Evolutionary conservation across 139 green algal genomes (phyloP).

Genomic region (Desmodesmus armatus): DNA sequence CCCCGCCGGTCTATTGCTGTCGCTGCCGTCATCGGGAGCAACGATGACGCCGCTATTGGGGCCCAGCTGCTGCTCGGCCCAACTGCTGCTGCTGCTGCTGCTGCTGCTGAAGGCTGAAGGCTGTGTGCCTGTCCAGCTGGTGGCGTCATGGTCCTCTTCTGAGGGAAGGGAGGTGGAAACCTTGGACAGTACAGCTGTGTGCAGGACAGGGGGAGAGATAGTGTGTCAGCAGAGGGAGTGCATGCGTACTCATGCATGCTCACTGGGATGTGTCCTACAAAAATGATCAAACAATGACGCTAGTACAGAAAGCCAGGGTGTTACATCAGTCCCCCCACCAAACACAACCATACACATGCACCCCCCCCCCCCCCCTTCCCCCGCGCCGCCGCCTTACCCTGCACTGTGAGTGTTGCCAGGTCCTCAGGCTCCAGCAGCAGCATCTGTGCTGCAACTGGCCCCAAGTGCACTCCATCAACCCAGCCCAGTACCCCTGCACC

Average conservation of each 20-base stretch:
- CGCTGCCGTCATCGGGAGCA: neutral
- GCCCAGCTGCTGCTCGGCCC: neutral
- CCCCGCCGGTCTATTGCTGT: neutral
- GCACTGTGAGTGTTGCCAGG: conserved; percentile 72
- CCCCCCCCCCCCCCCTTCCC: too few species aligned
- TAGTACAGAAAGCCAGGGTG: too few species aligned
- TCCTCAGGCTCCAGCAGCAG: conserved; percentile 64
- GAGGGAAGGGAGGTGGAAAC: neutral
- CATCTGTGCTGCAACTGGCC: too few species aligned
- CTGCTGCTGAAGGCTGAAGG: neutral
- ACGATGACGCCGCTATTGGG: neutral
- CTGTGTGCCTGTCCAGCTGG: neutral
- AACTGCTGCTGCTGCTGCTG: neutral
- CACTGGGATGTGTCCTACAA: too few species aligned
- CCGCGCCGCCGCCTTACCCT: conserved; percentile 52
- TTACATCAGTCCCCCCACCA: too few species aligned
- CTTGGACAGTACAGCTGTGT: neutral
- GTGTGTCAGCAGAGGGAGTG: too few species aligned
- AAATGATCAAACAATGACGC: too few species aligned
- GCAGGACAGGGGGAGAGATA: too few species aligned
- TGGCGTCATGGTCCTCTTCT: neutral
- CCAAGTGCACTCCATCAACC: too few species aligned
- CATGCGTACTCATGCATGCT: too few species aligned
- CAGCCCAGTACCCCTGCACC: too few species aligned
- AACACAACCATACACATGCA: too few species aligned